Evolutionary conservation across 768 basidiomycete genomes (phyloP).

Genomic region (Lactarius quietus): DNA sequence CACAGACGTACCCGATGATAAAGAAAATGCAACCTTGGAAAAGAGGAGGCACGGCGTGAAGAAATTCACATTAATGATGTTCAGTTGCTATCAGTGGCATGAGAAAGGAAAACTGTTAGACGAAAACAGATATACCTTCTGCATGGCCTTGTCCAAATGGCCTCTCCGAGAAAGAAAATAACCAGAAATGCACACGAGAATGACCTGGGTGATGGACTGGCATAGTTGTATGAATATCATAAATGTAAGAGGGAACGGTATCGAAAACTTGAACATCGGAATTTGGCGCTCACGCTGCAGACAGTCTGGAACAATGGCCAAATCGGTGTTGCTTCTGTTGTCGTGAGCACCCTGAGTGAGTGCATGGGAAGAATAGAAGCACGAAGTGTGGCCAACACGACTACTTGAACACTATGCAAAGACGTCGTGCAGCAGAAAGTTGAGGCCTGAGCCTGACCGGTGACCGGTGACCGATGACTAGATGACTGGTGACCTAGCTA

Average conservation of each 20-base stretch:
- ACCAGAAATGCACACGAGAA: conserved; percentile 79
- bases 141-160: conserved; percentile 86
- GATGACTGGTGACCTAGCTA: too few species aligned
- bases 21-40: conserved; percentile 91
- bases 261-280: too few species aligned
- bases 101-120: not conserved
- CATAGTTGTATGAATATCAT: not conserved
- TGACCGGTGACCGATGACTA: too few species aligned
- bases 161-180: conserved; percentile 74
- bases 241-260: not conserved
- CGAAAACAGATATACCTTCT: conserved; percentile 54
- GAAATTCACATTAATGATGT: conserved; percentile 79
- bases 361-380: not conserved
- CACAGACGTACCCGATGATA: conserved; percentile 56
- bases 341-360: not conserved
- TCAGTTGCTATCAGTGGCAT: conserved; percentile 53
- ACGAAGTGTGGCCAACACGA: not conserved
- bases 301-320: conserved; percentile 51
- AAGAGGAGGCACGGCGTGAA: conserved; percentile 88
- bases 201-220: conserved; percentile 87
- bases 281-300: conserved; percentile 44
- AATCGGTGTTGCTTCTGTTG: conserved; percentile 33
- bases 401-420: not conserved
- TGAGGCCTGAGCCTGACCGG: too few species aligned
- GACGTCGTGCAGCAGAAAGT: not conserved